These are phyloP conservation scores for Didymellaceae sp. DNA, from an alignment of 2,329 filamentous ascomycete genomes.

Conservation along the genomic window DNA sequence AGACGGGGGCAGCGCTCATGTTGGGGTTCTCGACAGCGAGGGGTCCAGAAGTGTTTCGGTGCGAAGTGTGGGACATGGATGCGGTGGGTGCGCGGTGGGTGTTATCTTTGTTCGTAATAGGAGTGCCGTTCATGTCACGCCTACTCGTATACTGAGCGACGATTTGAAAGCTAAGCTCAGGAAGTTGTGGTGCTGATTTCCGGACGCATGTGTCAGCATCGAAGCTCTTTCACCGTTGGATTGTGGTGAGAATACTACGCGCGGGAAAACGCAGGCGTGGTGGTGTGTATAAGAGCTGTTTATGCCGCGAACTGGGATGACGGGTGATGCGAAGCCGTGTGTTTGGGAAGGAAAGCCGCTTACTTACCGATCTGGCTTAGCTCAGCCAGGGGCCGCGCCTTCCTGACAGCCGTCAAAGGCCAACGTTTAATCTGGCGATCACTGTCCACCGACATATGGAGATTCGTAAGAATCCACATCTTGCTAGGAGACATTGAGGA, in stretches of 20 bases:
- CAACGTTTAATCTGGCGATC: constrained; percentile 6
- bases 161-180: constrained; percentile 28
- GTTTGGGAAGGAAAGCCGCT: constrained; percentile 27
- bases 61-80: constrained; percentile 40
- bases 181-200: constrained; percentile 28
- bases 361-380: constrained; percentile 18
- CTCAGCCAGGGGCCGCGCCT: constrained; percentile 3
- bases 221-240: constrained; percentile 12
- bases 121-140: constrained; percentile 42
- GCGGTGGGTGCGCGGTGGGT: constrained; percentile 18
- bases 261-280: constrained; percentile 16
- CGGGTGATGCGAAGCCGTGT: constrained; percentile 26
- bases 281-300: constrained; percentile 23
- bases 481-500: neutral
- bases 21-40: constrained; percentile 38
- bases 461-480: constrained; percentile 14
- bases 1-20: constrained; percentile 31
- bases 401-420: constrained; percentile 16
- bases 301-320: constrained; percentile 28
- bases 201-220: constrained; percentile 25
- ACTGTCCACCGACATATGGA: constrained; percentile 10
- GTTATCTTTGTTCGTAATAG: constrained; percentile 27
- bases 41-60: constrained; percentile 42
- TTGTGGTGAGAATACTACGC: constrained; percentile 1
- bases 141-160: constrained; percentile 26